Conservation (phyloP, 2,329 filamentous ascomycete species). For the Fusarium sp. region DNA sequence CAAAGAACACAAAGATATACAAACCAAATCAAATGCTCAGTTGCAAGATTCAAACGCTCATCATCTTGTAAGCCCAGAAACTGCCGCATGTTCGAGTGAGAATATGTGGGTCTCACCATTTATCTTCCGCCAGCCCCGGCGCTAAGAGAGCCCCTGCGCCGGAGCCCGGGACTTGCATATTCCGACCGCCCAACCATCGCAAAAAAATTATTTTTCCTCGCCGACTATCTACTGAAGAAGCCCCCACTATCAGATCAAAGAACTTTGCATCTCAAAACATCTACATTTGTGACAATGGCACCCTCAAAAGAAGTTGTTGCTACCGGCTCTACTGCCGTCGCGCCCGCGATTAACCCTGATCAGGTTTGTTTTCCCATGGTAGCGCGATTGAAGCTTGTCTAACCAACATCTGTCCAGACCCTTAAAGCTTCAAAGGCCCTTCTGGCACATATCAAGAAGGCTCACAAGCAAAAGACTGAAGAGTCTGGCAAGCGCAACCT, state of each 20-base stretch:
- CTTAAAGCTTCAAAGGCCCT: conserved; percentile 74
- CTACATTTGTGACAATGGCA: conserved; percentile 53
- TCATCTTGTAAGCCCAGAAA: conserved; percentile 28
- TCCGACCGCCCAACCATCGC: conserved; percentile 51
- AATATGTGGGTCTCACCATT: conserved; percentile 22
- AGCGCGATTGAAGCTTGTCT: conserved; percentile 1
- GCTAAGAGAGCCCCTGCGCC: conserved; percentile 24
- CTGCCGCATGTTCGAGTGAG: conserved; percentile 6
- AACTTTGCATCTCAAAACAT: conserved; percentile 41
- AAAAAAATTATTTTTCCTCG: conserved; percentile 49
- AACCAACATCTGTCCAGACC: conserved; percentile 56
- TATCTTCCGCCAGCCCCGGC: not conserved
- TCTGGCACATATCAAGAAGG: conserved; percentile 71
- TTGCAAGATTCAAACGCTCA: conserved; percentile 18
- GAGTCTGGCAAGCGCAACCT: conserved; percentile 68
- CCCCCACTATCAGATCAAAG: conserved; percentile 51
- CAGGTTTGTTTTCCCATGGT: conserved; percentile 51
- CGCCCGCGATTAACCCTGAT: conserved; percentile 55
- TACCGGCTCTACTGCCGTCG: conserved; percentile 50
- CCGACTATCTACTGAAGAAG: conserved; percentile 41
- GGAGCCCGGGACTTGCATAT: conserved; percentile 53
- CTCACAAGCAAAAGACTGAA: conserved; percentile 61
- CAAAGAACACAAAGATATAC: not conserved
- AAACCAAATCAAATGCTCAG: not conserved
- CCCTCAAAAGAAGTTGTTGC: conserved; percentile 57